A percentile compares a stretch with the other conserved stretches of the same genome.
Evolutionary conservation across 495 filamentous ascomycete genomes (phyloP).

Genomic region (Penicillium manginii): DNA sequence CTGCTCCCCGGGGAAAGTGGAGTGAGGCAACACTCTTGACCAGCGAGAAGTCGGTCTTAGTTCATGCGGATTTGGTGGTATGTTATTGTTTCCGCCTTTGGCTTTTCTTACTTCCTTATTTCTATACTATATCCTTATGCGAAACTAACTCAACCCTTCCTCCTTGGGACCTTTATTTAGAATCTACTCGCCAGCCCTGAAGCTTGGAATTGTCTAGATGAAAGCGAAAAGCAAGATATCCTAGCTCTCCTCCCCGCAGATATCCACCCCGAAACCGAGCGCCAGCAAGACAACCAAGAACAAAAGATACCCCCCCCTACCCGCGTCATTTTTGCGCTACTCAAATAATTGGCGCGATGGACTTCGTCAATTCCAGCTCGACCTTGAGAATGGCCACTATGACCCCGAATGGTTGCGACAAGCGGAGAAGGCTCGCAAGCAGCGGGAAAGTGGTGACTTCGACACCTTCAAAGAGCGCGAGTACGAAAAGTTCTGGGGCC

Average conservation of each 20-base stretch:
- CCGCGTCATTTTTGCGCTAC: conserved; percentile 52
- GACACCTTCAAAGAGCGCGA: conserved; percentile 68
- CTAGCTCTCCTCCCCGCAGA: conserved; percentile 59
- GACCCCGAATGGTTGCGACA: conserved; percentile 67
- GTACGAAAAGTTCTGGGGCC: conserved; percentile 72
- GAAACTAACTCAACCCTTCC: background rate
- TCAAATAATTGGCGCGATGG: conserved; percentile 54
- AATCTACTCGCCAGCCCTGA: conserved; percentile 57
- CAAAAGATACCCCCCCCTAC: conserved; percentile 44
- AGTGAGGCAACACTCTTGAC: conserved; percentile 58
- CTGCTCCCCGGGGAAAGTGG: conserved; percentile 41
- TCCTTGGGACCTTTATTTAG: conserved; percentile 37
- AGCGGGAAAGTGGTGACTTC: conserved; percentile 68
- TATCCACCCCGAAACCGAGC: conserved; percentile 41
- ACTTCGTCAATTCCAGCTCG: conserved; percentile 58
- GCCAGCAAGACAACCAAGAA: conserved; percentile 32
- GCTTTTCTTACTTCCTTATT: too few relatives aligned
- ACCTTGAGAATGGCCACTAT: conserved; percentile 64
- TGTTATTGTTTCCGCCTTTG: conserved; percentile 21
- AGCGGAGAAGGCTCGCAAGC: conserved; percentile 63
- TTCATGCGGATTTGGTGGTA: conserved; percentile 60
- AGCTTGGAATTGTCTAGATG: conserved; percentile 61
- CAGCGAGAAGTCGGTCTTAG: conserved; percentile 57
- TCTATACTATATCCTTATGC: too few relatives aligned
- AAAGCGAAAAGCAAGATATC: conserved; percentile 58